Conservation (phyloP, 2,329 filamentous ascomycete species). For the Arachnomyces sp. region DNA sequence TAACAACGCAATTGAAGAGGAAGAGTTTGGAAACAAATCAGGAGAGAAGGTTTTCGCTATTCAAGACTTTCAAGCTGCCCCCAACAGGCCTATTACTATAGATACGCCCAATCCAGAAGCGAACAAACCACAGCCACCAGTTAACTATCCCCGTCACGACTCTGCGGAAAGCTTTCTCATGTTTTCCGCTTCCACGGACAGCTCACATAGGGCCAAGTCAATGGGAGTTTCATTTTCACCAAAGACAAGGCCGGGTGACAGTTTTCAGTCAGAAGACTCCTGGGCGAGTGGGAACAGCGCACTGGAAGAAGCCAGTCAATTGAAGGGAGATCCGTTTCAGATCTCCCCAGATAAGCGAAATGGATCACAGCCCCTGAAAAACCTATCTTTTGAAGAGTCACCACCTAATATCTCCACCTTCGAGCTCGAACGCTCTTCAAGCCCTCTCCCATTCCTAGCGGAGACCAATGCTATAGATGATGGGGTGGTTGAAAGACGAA, state of each 20-base stretch:
- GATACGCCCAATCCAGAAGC: slow-evolving; percentile 30
- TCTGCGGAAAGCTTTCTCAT: slow-evolving; percentile 56
- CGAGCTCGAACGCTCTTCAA: slow-evolving; percentile 39
- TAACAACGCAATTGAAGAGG: slow-evolving; percentile 23
- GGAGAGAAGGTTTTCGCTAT: slow-evolving; percentile 37
- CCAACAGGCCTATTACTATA: slow-evolving; percentile 43
- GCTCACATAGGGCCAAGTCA: slow-evolving; percentile 46
- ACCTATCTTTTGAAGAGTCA: slow-evolving; percentile 21
- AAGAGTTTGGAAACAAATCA: slow-evolving; percentile 30
- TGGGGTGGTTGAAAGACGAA: no score
- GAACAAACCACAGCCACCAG: slow-evolving; percentile 22
- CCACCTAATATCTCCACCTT: slow-evolving; percentile 17
- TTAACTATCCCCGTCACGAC: slow-evolving; percentile 42
- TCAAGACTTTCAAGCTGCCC: slow-evolving; percentile 41
- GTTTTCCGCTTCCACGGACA: slow-evolving; percentile 54
- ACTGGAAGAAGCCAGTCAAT: slow-evolving; percentile 11
- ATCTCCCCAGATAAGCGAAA: slow-evolving; percentile 3
- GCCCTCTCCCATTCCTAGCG: slow-evolving; percentile 27
- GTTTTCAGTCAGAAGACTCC: slow-evolving; percentile 12
- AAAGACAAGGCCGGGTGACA: slow-evolving; percentile 19
- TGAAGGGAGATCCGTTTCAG: slow-evolving; percentile 10
- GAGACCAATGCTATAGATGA: slow-evolving; percentile 22
- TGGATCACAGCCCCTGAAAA: slow-evolving; percentile 15
- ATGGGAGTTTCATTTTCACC: slow-evolving; percentile 43
- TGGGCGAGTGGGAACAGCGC: slow-evolving; percentile 15